phyloP scores from a whole-genome alignment of 257 asterid species.

The Ballota nigra region DNA sequence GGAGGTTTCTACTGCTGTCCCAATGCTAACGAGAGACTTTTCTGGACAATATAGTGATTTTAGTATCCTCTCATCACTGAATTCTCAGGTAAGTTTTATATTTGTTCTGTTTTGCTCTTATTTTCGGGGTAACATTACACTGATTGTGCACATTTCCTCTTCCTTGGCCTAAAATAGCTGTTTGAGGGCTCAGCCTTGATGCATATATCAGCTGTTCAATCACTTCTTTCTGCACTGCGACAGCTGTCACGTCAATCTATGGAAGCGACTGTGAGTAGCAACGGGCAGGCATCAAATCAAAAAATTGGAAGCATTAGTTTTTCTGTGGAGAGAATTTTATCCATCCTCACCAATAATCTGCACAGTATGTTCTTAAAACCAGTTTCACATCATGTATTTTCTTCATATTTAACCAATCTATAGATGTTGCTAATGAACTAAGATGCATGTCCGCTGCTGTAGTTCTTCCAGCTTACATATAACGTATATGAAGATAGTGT shows the following conservation, averaged over 20 bases:
- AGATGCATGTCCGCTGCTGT: conserved; percentile 19
- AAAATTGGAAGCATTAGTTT: conserved; percentile 81
- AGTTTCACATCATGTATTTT: conserved; percentile 24
- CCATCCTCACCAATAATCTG: conserved; percentile 82
- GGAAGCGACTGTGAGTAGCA: conserved; percentile 60
- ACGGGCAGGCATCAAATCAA: conserved; percentile 72
- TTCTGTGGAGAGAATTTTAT: conserved; percentile 86
- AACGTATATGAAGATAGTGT: conserved; percentile 5
- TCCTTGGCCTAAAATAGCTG: conserved; percentile 43
- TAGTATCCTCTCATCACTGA: conserved; percentile 84
- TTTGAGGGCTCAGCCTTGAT: conserved; percentile 95
- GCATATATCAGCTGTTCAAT: conserved; percentile 86
- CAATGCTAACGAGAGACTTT: conserved; percentile 82
- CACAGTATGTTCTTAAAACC: conserved; percentile 66
- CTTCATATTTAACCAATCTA: conserved; percentile 17
- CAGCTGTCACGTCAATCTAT: conserved; percentile 81
- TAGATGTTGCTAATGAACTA: conserved; percentile 1
- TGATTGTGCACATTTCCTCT: conserved; percentile 17
- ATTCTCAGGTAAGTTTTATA: conserved; percentile 66
- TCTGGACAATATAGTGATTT: conserved; percentile 97
- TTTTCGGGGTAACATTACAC: conserved; percentile 8
- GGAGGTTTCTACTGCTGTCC: conserved; percentile 86
- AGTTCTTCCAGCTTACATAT: conserved; percentile 4
- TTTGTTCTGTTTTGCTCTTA: conserved; percentile 2
- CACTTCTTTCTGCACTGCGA: conserved; percentile 91